Evolutionary conservation across 2,329 filamentous ascomycete species (phyloP).

Genomic region (Ploettnerulaceae sp.): DNA sequence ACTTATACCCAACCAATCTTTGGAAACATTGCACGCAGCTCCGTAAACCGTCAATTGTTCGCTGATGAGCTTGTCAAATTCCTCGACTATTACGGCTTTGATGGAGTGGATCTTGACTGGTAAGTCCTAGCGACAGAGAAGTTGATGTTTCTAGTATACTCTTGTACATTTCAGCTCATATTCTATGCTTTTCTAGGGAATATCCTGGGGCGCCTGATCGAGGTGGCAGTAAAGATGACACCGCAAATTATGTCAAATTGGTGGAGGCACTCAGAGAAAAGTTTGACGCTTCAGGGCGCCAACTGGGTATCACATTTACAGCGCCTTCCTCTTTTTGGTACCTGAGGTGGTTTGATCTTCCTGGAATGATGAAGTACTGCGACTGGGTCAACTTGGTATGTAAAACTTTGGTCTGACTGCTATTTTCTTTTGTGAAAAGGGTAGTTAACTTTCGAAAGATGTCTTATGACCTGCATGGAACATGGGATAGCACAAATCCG

Average conservation of each 20-base stretch:
- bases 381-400: slow-evolving; percentile 33
- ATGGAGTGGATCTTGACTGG: too few relatives aligned
- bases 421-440: too few relatives aligned
- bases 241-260: neutral
- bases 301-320: neutral
- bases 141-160: too few relatives aligned
- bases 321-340: slow-evolving; percentile 30
- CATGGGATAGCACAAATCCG: neutral
- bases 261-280: neutral
- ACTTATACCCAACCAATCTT: neutral
- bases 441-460: too few relatives aligned
- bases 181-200: too few relatives aligned
- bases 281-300: neutral
- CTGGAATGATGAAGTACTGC: slow-evolving; percentile 15
- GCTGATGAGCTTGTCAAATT: neutral
- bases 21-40: neutral
- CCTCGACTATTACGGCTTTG: neutral
- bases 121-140: too few relatives aligned
- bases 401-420: too few relatives aligned
- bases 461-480: slow-evolving; percentile 31
- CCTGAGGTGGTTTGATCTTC: slow-evolving; percentile 29
- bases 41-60: neutral
- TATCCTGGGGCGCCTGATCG: neutral
- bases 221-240: neutral
- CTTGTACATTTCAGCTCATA: too few relatives aligned